Percentiles rank a stretch among this genome's conserved stretches.
These are phyloP conservation scores for Knoxdaviesia proteae DNA, from an alignment of 2,329 filamentous ascomycete species.

Conservation along the genomic window DNA sequence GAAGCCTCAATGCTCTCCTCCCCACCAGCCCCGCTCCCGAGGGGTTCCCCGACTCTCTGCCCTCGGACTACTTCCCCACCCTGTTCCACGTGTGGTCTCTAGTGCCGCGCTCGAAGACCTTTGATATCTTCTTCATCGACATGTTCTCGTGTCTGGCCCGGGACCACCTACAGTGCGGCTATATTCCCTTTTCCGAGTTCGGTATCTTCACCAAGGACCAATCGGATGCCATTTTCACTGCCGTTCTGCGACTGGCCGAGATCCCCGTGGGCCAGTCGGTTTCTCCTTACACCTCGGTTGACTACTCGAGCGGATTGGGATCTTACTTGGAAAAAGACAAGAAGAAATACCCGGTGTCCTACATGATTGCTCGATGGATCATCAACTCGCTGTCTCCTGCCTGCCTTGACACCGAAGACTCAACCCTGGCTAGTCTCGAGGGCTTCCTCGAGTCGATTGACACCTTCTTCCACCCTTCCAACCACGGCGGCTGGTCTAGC, in stretches of 20 bases:
- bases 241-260: conserved; percentile 70
- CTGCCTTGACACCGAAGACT: conserved; percentile 56
- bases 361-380: conserved; percentile 84
- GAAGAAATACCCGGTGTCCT: conserved; percentile 78
- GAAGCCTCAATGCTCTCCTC: conserved; percentile 67
- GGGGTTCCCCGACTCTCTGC: conserved; percentile 54
- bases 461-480: conserved; percentile 97
- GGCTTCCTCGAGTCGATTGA: conserved; percentile 87
- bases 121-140: conserved; percentile 77
- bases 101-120: conserved; percentile 68
- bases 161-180: conserved; percentile 54
- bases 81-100: conserved; percentile 95
- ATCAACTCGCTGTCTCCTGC: conserved; percentile 79
- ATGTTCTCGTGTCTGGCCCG: conserved; percentile 71
- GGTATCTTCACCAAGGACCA: conserved; percentile 88
- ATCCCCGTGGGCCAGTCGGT: conserved; percentile 93
- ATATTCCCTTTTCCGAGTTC: conserved; percentile 65
- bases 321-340: conserved; percentile 79
- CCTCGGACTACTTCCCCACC: conserved; percentile 74
- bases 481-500: conserved; percentile 79
- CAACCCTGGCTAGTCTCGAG: conserved; percentile 67
- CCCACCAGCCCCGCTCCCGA: conserved; percentile 63
- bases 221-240: conserved; percentile 80
- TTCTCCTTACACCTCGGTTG: conserved; percentile 73
- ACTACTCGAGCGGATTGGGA: conserved; percentile 64